These are phyloP conservation scores for Trametes polyzona DNA, from an alignment of 1,284 basidiomycete genomes.

Conservation along the genomic window DNA sequence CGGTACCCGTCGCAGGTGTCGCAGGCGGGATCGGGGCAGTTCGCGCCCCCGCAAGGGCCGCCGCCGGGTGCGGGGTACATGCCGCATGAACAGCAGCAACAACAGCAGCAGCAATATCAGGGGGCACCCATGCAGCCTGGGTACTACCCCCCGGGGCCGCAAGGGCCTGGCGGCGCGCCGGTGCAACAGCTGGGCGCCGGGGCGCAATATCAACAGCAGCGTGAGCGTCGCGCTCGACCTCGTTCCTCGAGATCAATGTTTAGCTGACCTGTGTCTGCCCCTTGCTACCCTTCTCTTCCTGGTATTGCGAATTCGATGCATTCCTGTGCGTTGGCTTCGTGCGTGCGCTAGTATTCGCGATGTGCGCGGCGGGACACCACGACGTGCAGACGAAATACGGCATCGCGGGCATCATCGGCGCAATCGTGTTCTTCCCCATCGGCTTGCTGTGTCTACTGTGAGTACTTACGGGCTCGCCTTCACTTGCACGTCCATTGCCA, in stretches of 20 bases:
- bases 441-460: conserved; percentile 29
- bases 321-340: not conserved
- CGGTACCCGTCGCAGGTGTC: too few species aligned
- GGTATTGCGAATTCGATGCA: not conserved
- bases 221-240: conserved; percentile 7
- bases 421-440: conserved; percentile 29
- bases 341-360: conserved; percentile 24
- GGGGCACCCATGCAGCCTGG: not conserved
- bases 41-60: too few species aligned
- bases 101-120: conserved; percentile 2
- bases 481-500: not conserved
- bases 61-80: conserved; percentile 1
- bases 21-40: too few species aligned
- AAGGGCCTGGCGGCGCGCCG: too few species aligned
- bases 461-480: conserved; percentile 11
- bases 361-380: conserved; percentile 33
- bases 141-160: not conserved
- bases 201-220: conserved; percentile 1
- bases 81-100: not conserved
- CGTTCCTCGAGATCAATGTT: too few species aligned
- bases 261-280: too few species aligned
- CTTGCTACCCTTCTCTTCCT: too few species aligned
- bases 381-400: conserved; percentile 27
- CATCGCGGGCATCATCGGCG: conserved; percentile 26
- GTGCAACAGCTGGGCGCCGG: not conserved